Base-by-base conservation (phyloP, 768 basidiomycete species). In the Tricholoma terreum region DNA sequence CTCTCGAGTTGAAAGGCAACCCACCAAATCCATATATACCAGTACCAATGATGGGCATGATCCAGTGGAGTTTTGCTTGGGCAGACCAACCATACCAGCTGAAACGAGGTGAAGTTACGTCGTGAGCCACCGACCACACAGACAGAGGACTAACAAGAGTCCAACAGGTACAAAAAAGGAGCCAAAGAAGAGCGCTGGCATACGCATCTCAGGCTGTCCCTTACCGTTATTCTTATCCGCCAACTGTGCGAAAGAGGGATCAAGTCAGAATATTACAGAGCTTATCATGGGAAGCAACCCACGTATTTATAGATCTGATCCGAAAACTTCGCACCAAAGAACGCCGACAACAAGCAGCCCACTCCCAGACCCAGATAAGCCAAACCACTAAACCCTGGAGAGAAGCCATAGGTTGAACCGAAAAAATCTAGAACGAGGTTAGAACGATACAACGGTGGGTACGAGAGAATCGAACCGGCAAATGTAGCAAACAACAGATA, bases 31-130 rank as follows among this genome's bases (percentile, higher is more conserved):
- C 82, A 58, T 79, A 85, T 51, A 86, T 81, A 5, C 75, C 77
- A 2, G 87, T 77, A 4, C 84, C 85, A 51, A 79, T 73, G 59
- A 90, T 87, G 19, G 89, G 89, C 84, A 90, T 85, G 36, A 90
- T 87, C 87, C 87, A 90, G 63, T 90, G 87, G 0, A 83, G 60
- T 48, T 71, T 70, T 0, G 82, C 81, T 55, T 86, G 74, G 3
- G 88, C 89, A n/a, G 88, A 87, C 89, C 89, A 91, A 14, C 89
- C 89, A 64, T 89, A 91, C 89, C 89, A 89, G 63, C 79, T 80
- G 51, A 30, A n/a, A n/a, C n/a, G n/a, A n/a, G n/a, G n/a, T n/a
- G n/a, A n/a, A 12, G 24, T 22, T 14, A n/a, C n/a, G n/a, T n/a
- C n/a, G 30, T 30, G 24, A 34, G 43, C 6, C 15, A 40, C 4